Evolutionary conservation across 805 yeast genomes (phyloP), one percentile per base, ranked within the genome.

Genomic region (Suhomyces pyralidae): DNA sequence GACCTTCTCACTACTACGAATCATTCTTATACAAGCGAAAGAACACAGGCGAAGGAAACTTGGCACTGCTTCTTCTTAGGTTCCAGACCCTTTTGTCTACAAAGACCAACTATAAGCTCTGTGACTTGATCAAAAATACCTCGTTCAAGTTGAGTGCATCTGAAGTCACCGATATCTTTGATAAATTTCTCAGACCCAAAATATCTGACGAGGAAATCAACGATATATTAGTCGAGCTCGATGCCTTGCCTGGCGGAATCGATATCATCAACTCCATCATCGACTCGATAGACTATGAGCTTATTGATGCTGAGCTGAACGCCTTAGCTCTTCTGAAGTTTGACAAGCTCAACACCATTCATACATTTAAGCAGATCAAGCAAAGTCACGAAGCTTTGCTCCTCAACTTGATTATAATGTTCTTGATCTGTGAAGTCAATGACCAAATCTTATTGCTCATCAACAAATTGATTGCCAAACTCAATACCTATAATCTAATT

Each of bases 1-100:
- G 76, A 52, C 63, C 63, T 8, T 63, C 73, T 1, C 76, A 72
- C 55, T 54, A 53, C 42, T 72, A 63, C 50, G 79, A 74, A 47
- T 30, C 52, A 1, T 62, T 67, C 50, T 45, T 43, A 24, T 51
- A 49, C 20, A 49, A 50, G 26, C 44, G 48, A 8, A 45, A 20
- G 28, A 20, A 46, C 7, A 52, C 53, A 8, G 46, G 56, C 3
- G 59, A 61, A 19, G 60, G 56, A 3, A 55, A 58, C 28, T 50
- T 70, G 17, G 59, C 64, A 0, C 38, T 52, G 2, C 51, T 71
- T 7, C 60, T 74, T 38, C 50, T 45, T 10, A 53, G 57, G 1
- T 54, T 74, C 14, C 56, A 64, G 5, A 38, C 56, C 6, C 57
- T 59, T 9, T 56, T 75, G 9, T 74, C 78, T 0, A 60, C 58